These are phyloP conservation scores for Sungouiella thailandica DNA, from an alignment of 805 yeast genomes.

Conservation along the genomic window DNA sequence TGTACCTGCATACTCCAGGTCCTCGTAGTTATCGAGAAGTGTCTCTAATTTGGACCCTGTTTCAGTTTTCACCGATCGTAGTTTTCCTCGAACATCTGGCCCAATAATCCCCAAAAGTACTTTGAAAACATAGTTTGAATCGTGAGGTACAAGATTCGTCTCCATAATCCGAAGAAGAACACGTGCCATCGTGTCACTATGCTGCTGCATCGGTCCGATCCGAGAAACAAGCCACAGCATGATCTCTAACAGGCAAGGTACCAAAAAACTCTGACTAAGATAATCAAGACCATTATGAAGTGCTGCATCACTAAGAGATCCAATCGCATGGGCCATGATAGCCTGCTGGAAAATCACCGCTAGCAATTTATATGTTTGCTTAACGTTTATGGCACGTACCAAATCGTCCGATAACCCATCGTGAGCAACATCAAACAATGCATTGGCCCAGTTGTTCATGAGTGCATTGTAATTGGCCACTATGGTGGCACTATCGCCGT, in stretches of 20 bases:
- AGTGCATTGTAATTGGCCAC: conserved; percentile 30
- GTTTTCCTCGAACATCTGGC: conserved; percentile 5
- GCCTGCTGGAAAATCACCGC: conserved; percentile 76
- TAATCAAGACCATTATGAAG: conserved; percentile 80
- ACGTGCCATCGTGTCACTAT: conserved; percentile 9
- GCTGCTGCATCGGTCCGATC: conserved; percentile 12
- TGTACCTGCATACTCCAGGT: too few relatives aligned
- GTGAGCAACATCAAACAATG: conserved; percentile 60
- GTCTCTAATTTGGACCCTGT: too few relatives aligned
- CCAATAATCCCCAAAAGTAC: conserved; percentile 13
- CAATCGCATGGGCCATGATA: conserved; percentile 51
- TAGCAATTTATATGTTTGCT: conserved; percentile 62
- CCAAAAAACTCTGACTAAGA: conserved; percentile 73
- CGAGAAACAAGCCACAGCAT: conserved; percentile 25
- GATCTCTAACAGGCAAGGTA: conserved; percentile 43
- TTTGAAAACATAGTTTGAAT: conserved; percentile 7
- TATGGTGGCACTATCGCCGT: conserved; percentile 27
- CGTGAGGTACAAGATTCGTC: conserved; percentile 5
- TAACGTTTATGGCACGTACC: conserved; percentile 58
- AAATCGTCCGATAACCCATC: conserved; percentile 83
- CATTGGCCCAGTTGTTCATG: conserved; percentile 68
- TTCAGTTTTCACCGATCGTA: conserved; percentile 3
- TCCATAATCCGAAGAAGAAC: conserved; percentile 11
- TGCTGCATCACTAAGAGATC: conserved; percentile 52
- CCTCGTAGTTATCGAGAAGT: too few relatives aligned